Percentiles rank a stretch among this genome's conserved stretches.
Evolutionary conservation across 371 early-diverging fungal species (phyloP).

Genomic region (Capniomyces stellatus): DNA sequence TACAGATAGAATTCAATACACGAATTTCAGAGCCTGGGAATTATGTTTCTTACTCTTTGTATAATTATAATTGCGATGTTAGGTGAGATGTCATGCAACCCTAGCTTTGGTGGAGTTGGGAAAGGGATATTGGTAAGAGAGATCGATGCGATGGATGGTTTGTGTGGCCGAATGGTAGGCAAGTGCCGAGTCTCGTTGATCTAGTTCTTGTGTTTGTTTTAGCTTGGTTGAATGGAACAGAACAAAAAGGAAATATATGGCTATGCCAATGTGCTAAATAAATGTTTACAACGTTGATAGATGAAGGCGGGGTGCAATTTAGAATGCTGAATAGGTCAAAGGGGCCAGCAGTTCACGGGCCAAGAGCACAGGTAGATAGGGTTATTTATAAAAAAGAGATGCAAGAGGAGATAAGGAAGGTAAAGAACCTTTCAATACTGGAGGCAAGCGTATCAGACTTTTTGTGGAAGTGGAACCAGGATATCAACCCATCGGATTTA

Average conservation of each 20-base stretch:
- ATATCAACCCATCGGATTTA: constrained; percentile 13
- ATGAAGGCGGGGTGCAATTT: constrained; percentile 70
- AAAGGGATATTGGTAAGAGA: constrained; percentile 67
- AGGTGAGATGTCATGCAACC: constrained; percentile 82
- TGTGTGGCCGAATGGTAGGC: constrained; percentile 49
- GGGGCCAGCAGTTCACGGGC: constrained; percentile 77
- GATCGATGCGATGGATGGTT: constrained; percentile 70
- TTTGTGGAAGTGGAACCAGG: constrained; percentile 32
- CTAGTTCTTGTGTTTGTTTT: too few species aligned
- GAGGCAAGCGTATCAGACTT: constrained; percentile 59
- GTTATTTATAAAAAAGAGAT: constrained; percentile 56
- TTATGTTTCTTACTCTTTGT: background rate
- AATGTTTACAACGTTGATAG: constrained; percentile 15
- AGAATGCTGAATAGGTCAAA: constrained; percentile 68
- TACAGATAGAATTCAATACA: too few species aligned
- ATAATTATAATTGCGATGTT: background rate
- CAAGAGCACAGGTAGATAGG: constrained; percentile 70
- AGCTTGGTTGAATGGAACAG: too few species aligned
- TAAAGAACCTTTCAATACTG: constrained; percentile 50
- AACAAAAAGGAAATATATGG: too few species aligned
- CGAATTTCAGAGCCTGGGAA: too few species aligned
- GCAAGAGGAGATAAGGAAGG: constrained; percentile 36
- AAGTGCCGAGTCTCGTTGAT: too few species aligned
- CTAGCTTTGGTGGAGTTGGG: constrained; percentile 73
- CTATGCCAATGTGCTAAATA: too few species aligned